Conservation (phyloP, 2,329 filamentous ascomycete species). For the Chaetomiaceae sp. region DNA sequence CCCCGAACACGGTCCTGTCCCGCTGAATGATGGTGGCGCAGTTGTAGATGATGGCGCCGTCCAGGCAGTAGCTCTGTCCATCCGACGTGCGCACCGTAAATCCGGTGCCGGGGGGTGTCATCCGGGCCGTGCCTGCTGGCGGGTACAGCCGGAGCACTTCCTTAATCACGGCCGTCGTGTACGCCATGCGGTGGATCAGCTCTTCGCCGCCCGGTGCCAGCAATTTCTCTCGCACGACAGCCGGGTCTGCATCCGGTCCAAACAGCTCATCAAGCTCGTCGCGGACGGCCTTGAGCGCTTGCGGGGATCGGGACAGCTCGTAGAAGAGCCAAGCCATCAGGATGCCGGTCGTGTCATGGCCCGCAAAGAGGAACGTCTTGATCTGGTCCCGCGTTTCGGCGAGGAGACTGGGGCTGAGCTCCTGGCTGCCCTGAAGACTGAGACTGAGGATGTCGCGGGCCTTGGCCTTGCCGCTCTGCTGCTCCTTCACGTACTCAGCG, state of each 20-base stretch:
- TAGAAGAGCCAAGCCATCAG: constrained; percentile 37
- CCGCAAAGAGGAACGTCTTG: constrained; percentile 39
- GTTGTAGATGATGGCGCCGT: constrained; percentile 35
- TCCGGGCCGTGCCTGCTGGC: constrained; percentile 32
- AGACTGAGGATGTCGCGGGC: constrained; percentile 34
- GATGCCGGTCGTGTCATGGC: constrained; percentile 40
- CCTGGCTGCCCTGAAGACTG: constrained; percentile 29
- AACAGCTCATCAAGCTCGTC: constrained; percentile 36
- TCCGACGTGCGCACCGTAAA: constrained; percentile 30
- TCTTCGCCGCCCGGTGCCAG: constrained; percentile 29
- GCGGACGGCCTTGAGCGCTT: constrained; percentile 28
- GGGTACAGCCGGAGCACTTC: constrained; percentile 36
- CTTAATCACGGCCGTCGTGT: constrained; percentile 37
- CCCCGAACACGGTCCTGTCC: constrained; percentile 34
- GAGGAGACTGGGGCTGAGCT: constrained; percentile 29
- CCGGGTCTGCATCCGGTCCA: constrained; percentile 30
- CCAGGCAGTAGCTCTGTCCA: constrained; percentile 29
- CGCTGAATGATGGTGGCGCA: constrained; percentile 35
- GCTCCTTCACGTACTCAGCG: constrained; percentile 12
- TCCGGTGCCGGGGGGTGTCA: constrained; percentile 25
- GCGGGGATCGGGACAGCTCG: constrained; percentile 33
- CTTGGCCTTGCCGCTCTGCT: not conserved
- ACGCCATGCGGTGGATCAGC: constrained; percentile 32
- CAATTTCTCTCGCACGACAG: constrained; percentile 27
- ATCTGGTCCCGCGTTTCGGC: constrained; percentile 35